phyloP scores from a whole-genome alignment of 176 grass and related monocot genomes.

The Triticum timopheevii region DNA sequence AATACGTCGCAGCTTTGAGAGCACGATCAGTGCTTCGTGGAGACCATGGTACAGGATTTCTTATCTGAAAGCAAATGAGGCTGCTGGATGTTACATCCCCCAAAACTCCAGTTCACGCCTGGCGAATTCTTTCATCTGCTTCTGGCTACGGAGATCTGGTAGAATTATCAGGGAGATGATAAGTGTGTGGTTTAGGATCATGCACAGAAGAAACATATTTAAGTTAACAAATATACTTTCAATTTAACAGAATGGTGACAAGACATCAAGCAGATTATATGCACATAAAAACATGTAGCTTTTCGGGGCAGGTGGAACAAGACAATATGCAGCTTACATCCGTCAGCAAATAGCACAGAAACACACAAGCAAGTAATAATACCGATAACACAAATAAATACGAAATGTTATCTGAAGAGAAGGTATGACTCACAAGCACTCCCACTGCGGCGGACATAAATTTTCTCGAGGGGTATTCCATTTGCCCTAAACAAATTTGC shows the following conservation, averaged over 20 bases:
- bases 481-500: slow-evolving; percentile 23
- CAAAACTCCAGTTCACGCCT: not conserved
- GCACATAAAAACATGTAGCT: not conserved
- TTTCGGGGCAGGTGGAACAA: not conserved
- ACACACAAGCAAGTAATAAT: not conserved
- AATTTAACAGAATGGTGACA: not conserved
- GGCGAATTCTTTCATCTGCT: not conserved
- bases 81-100: not conserved
- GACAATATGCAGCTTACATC: not conserved
- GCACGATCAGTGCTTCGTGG: not conserved
- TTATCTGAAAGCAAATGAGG: not conserved
- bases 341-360: not conserved
- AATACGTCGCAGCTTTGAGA: not conserved
- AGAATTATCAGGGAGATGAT: not conserved
- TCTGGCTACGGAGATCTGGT: not conserved
- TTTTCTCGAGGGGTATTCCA: not conserved
- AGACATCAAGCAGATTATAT: not conserved
- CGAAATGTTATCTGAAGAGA: too few species aligned
- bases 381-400: not conserved
- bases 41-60: not conserved
- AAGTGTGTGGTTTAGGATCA: not conserved
- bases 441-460: too few species aligned
- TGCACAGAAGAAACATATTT: not conserved
- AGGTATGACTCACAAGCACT: too few species aligned
- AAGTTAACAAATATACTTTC: not conserved